Evolutionary conservation across 208 protist genomes (phyloP).

Genomic region (Leishmania major): DNA sequence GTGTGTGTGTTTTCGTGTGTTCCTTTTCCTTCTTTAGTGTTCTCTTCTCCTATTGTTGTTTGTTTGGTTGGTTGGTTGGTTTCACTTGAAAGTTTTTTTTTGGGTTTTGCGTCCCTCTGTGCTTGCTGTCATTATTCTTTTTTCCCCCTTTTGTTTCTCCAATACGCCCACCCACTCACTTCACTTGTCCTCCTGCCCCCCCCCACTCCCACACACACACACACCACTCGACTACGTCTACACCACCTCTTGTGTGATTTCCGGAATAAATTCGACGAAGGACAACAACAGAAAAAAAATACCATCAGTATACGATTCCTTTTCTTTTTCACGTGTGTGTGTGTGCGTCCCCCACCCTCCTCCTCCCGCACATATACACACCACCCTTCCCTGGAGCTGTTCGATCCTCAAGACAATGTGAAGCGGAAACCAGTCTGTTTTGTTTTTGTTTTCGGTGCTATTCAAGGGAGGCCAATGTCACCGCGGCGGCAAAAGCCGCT

Average conservation of each 20-base stretch:
- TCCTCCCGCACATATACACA: no score
- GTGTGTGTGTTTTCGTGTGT: background rate
- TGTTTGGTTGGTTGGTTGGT: no score
- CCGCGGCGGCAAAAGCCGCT: background rate
- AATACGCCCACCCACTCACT: slow-evolving; percentile 3
- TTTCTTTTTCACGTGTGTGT: background rate
- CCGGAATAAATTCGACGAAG: background rate
- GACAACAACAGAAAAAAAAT: slow-evolving; percentile 5
- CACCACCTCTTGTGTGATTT: background rate
- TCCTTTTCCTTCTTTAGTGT: slow-evolving; percentile 6
- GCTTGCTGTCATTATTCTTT: slow-evolving; percentile 3
- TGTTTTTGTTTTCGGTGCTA: background rate
- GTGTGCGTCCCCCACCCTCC: background rate
- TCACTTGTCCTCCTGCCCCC: background rate
- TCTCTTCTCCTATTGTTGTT: background rate
- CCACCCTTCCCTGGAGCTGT: background rate
- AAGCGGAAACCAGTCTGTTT: background rate
- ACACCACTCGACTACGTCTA: background rate
- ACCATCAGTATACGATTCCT: background rate
- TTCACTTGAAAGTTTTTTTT: background rate
- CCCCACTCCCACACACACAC: background rate
- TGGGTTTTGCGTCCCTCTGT: background rate
- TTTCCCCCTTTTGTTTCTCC: background rate
- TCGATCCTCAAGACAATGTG: background rate
- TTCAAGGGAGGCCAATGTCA: background rate